Base-by-base conservation (phyloP, 176 grass and related monocot genomes). In the Hsuehochloa calcarea region DNA sequence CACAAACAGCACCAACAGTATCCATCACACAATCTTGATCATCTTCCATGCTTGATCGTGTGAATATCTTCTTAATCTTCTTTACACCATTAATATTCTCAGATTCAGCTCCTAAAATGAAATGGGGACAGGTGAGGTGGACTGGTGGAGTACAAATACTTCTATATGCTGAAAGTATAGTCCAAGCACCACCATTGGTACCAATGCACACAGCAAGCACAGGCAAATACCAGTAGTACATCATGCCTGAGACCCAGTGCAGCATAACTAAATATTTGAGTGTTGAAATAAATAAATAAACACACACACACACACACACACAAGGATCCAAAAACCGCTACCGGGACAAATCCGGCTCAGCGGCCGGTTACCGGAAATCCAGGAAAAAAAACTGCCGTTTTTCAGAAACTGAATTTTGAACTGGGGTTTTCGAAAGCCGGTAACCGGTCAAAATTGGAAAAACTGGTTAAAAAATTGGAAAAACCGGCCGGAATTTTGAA, bases 1-100 rank as follows among this genome's bases (percentile, higher is more conserved):
- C 69, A 92, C 96, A 98, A 78, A 98, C 67, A 65, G 87, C 93
- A 16, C 96, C 93, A 49, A 98, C 96, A 74, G 96, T 95, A 80
- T 98, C 96, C 96, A 93, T 95, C 64, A 90, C 85, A 44, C 76
- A 82, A 74, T 95, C 87, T 68, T 92, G 67, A 77, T 78, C 70
- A 49, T 66, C 80, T 83, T 88, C 65, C 52, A 68, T 82, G 70
- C 68, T 40, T 67, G 79, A 65, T 56, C 13, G 62, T 74, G 49
- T 78, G 19, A 29, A 52, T 25, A 62, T 75, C 45, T 83, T 86
- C 77, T 86, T 76, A 19, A 68, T 66, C 74, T 91, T 91, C 78
- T 90, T 80, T 59, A 47, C 61, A 74, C 60, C 61, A 70, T 38
- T 50, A 65, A 43, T 65, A 85, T 80, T n/a, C 50, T 81, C 70